Percentiles rank a stretch among this genome's conserved stretches.
phyloP scores from a whole-genome alignment of 495 filamentous ascomycete genomes.

The Letharia columbiana region DNA sequence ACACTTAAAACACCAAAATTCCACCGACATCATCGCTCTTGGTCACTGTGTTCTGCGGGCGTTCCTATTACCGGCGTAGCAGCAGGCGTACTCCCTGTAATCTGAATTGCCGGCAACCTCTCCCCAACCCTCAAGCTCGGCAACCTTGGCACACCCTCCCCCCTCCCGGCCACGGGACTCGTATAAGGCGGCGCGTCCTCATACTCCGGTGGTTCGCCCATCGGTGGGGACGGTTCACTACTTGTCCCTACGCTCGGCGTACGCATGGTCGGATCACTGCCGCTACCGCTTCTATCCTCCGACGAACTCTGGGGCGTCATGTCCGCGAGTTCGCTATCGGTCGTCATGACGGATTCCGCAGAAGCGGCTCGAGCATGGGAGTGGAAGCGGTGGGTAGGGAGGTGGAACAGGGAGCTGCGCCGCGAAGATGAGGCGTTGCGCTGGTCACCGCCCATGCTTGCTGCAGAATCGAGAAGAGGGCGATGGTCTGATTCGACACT shows the following conservation, averaged over 20 bases:
- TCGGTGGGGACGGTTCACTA: constrained; percentile 11
- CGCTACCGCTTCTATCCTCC: constrained; percentile 19
- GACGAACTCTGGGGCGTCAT: constrained; percentile 24
- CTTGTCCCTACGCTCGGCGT: constrained; percentile 21
- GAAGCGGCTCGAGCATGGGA: constrained; percentile 18
- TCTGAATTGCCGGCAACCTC: constrained; percentile 22
- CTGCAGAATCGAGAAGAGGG: constrained; percentile 64
- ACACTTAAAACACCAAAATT: neutral
- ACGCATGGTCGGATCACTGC: constrained; percentile 12
- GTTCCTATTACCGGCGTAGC: constrained; percentile 20
- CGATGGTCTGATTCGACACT: constrained; percentile 68
- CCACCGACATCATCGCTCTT: neutral
- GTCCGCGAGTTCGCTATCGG: constrained; percentile 19
- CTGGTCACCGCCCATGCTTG: constrained; percentile 42
- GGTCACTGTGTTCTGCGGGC: neutral
- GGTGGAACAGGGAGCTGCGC: constrained; percentile 21
- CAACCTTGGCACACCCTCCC: constrained; percentile 21
- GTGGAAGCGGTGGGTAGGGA: constrained; percentile 14
- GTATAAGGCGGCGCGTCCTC: constrained; percentile 23
- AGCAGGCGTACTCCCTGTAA: constrained; percentile 24
- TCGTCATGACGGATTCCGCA: constrained; percentile 22
- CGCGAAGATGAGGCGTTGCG: constrained; percentile 12
- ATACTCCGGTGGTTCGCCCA: constrained; percentile 17
- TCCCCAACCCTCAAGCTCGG: constrained; percentile 18
- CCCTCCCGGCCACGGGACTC: constrained; percentile 13